Evolutionary conservation across 768 basidiomycete genomes (phyloP).

Genomic region (Russula sp.): DNA sequence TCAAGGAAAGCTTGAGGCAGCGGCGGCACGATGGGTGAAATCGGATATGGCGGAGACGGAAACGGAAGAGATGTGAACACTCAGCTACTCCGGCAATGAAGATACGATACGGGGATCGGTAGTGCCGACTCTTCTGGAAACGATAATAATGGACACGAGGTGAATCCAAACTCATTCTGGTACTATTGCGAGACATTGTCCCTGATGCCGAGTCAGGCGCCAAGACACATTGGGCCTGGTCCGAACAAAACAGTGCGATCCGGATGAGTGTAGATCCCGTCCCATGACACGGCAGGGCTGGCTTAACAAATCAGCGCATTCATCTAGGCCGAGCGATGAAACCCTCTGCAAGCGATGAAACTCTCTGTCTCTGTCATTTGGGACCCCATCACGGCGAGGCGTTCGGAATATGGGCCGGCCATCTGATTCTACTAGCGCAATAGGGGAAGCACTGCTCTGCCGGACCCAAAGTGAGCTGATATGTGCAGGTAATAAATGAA

Average conservation of each 20-base stretch:
- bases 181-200: background rate
- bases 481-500: slow-evolving; percentile 12
- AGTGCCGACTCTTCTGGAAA: slow-evolving; percentile 3
- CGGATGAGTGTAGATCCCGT: background rate
- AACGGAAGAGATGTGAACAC: background rate
- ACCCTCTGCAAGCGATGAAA: background rate
- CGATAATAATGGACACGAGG: slow-evolving; percentile 16
- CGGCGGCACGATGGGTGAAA: background rate
- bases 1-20: background rate
- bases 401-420: slow-evolving; percentile 1
- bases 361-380: background rate
- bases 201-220: background rate
- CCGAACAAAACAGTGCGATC: background rate
- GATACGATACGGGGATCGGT: slow-evolving; percentile 11
- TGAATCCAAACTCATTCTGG: slow-evolving; percentile 9
- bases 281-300: slow-evolving; percentile 10
- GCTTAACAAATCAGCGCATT: slow-evolving; percentile 20
- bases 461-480: slow-evolving; percentile 4
- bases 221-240: background rate
- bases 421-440: slow-evolving; percentile 1
- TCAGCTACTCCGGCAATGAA: slow-evolving; percentile 13
- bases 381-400: slow-evolving; percentile 1
- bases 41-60: background rate
- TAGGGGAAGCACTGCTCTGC: slow-evolving; percentile 6
- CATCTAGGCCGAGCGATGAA: slow-evolving; percentile 7